Evolutionary conservation across 73 alveolate species (phyloP), one percentile per base, ranked within the genome.

Genomic region (Symbiodinium natans): DNA sequence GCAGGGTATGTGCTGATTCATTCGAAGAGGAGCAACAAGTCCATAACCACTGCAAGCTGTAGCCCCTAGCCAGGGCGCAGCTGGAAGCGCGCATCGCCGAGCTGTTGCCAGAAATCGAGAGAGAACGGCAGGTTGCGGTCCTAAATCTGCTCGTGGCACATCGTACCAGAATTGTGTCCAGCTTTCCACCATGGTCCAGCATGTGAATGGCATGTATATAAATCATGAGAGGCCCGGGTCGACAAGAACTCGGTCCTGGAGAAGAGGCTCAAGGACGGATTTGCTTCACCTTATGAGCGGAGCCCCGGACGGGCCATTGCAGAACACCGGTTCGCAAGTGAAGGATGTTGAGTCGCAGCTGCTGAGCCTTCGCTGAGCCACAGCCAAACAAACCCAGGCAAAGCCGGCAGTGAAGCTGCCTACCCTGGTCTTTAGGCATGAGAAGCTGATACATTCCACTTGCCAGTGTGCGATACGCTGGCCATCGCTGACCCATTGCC

Each of bases 21-120:
- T n/a, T n/a, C n/a, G n/a, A n/a, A n/a, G n/a, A n/a, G n/a, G n/a
- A n/a, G n/a, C n/a, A n/a, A n/a, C n/a, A n/a, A n/a, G n/a, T n/a
- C n/a, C n/a, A n/a, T n/a, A n/a, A n/a, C n/a, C n/a, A n/a, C n/a
- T n/a, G n/a, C n/a, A n/a, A n/a, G n/a, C n/a, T n/a, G n/a, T 46
- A 9, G 93, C 77, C 93, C 11, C 29, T 11, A 17, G 83, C 63
- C 94, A 87, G 94, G 94, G 83, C 71, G 33, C 71, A 87, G 41
- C 73, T 87, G 15, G 94, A 87, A 25, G 94, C 73, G 27, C 83
- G 94, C 25, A 87, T 87, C 40, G 94, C 94, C 1, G 94, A 87
- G 63, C 94, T 87, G 41, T 27, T 87, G 84, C 94, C 94, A 7
- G 94, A 87, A 41, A 84, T 87, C 63, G 94, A 87, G 31, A 52